A percentile compares a stretch with the other conserved stretches of the same genome.
phyloP scores from a whole-genome alignment of 2,329 filamentous ascomycete species.

The Aspergillus sclerotialis region DNA sequence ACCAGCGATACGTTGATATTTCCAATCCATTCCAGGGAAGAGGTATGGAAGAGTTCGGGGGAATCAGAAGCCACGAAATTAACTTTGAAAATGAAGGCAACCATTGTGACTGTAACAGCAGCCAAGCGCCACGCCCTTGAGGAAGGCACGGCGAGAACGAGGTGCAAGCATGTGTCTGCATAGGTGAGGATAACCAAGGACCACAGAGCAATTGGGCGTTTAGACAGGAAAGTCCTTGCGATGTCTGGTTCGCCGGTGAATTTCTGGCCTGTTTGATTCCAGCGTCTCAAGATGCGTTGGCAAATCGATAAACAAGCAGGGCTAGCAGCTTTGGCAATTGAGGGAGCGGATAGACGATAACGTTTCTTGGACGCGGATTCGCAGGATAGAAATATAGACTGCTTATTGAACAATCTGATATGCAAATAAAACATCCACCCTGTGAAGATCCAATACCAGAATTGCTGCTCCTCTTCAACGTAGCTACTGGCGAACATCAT shows the following conservation, averaged over 20 bases:
- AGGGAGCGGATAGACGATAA: background rate
- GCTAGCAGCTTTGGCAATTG: constrained; percentile 5
- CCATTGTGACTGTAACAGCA: constrained; percentile 39
- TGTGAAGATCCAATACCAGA: constrained; percentile 84
- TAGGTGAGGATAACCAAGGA: constrained; percentile 63
- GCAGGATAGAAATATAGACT: background rate
- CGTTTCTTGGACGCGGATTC: no score
- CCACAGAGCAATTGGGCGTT: constrained; percentile 67
- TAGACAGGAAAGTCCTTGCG: constrained; percentile 61
- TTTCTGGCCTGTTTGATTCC: constrained; percentile 98
- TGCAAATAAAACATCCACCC: constrained; percentile 44
- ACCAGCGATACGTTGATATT: constrained; percentile 38
- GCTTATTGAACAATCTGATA: constrained; percentile 21
- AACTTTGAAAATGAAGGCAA: constrained; percentile 77
- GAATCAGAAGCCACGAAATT: constrained; percentile 82
- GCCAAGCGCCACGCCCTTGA: constrained; percentile 18
- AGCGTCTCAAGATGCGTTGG: constrained; percentile 64
- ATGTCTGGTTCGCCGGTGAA: constrained; percentile 87
- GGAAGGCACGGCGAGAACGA: constrained; percentile 28
- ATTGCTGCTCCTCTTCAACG: constrained; percentile 96
- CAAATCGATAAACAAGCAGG: constrained; percentile 49
- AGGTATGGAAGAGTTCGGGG: constrained; percentile 61
- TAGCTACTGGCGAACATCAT: constrained; percentile 99
- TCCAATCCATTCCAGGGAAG: constrained; percentile 28
- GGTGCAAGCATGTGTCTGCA: constrained; percentile 46